phyloP scores from a whole-genome alignment of 257 asterid species.

The Solanum chiquidenum region DNA sequence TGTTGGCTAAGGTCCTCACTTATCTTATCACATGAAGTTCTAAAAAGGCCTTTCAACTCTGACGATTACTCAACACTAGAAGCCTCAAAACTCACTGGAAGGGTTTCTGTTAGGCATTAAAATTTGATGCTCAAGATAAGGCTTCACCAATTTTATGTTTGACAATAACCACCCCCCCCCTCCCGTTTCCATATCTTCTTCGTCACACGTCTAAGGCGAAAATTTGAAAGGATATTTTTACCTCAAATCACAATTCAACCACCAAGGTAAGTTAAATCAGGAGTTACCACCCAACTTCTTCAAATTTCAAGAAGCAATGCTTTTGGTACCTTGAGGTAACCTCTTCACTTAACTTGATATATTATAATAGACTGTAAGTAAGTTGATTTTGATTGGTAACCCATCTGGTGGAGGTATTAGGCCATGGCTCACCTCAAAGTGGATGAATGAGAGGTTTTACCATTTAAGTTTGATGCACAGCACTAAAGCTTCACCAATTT shows the following conservation, averaged over 20 bases:
- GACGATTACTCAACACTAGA: neutral
- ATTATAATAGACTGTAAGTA: neutral
- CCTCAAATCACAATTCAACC: neutral
- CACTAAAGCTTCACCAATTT: neutral
- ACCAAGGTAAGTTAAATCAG: neutral
- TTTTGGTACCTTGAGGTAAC: neutral
- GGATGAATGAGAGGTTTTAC: neutral
- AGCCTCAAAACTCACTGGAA: neutral
- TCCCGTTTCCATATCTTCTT: neutral
- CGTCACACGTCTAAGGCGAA: neutral
- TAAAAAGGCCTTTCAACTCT: neutral
- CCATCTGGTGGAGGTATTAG: neutral
- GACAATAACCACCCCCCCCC: neutral
- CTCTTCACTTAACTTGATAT: neutral
- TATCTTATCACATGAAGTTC: neutral
- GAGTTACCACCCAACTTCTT: neutral
- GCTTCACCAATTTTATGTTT: neutral
- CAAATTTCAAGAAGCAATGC: neutral
- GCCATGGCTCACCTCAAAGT: neutral
- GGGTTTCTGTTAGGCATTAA: neutral
- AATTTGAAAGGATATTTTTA: neutral
- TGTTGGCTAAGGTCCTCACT: neutral
- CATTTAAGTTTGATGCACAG: neutral
- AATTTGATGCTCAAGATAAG: neutral
- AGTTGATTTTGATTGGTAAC: neutral